Percentiles rank a stretch among this genome's conserved stretches.
These are phyloP conservation scores for Diaporthe sp. DNA, from an alignment of 2,329 filamentous ascomycete genomes.

Conservation along the genomic window DNA sequence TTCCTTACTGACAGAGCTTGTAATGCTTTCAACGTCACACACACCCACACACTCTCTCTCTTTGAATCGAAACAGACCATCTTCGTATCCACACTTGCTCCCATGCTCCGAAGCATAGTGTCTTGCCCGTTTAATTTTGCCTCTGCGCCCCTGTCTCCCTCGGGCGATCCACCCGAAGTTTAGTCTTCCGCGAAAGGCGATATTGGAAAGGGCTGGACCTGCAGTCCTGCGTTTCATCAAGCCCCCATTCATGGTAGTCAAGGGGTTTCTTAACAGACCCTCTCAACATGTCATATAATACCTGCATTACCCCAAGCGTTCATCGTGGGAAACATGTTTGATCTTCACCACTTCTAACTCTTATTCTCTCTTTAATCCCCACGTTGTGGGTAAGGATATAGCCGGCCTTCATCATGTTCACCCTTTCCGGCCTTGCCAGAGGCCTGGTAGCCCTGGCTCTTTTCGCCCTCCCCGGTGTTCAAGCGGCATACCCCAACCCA, in stretches of 20 bases:
- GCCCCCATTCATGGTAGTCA: not conserved
- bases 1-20: not conserved
- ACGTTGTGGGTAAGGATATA: not conserved
- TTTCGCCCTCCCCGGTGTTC: constrained; percentile 11
- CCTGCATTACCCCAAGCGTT: not conserved
- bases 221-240: constrained; percentile 22
- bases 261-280: not conserved
- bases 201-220: constrained; percentile 17
- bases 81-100: not conserved
- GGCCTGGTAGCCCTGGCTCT: constrained; percentile 36
- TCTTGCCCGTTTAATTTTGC: not conserved
- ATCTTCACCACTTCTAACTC: not conserved
- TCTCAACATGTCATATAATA: not conserved
- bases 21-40: not conserved
- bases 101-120: not conserved
- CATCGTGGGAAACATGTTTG: not conserved
- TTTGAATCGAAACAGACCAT: constrained; percentile 19
- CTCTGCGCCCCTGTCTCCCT: not conserved
- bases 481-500: constrained; percentile 46
- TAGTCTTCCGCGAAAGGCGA: not conserved
- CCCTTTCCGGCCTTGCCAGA: constrained; percentile 12
- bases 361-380: not conserved
- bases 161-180: not conserved
- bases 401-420: constrained; percentile 21
- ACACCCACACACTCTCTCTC: not conserved